Base-by-base conservation (phyloP, 73 alveolate species). In the Paramecium sonneborni region DNA sequence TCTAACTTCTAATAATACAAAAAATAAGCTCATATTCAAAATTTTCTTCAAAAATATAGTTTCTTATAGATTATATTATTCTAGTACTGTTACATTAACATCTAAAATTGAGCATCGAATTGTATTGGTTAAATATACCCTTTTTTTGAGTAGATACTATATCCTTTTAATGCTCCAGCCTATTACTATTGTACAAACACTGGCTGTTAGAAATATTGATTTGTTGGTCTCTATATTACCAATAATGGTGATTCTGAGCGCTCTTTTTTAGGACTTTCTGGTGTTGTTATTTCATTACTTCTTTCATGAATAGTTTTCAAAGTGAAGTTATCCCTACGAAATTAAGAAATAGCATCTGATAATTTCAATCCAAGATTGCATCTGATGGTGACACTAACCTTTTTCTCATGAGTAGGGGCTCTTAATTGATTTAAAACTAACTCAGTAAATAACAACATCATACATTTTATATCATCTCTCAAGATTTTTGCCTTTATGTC, bases 381-480 rank as follows among this genome's bases (percentile, higher is more conserved):
- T 32, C 86, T 35, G 3, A 34, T 23, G 7, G 84, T 62, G 9
- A 62, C 39, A 62, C 84, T 62, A 26, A 30, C 12, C 84, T 62
- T 62, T n/a, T 62, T 62, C 10, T 62, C 44, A 0, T 43, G 84
- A 14, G 84, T 62, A 14, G 46, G 28, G 6, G 7, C 2, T 24
- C 84, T 26, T 12, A 62, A 3, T 26, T 62, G 48, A 32, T 62
- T 62, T 15, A 62, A 62, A 5, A 62, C 84, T 62, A 62, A 62
- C 18, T 26, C 10, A 23, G 48, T 32, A 62, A 62, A 62, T 26
- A 26, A 1, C 28, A 30, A 26, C 15, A 62, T 62, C 24, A 30
- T 62, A 62, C 84, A 62, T 62, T 62, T 62, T 26, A 62, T 62
- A 12, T 62, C 84, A 62, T 62, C 84, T 62, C 84, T 62, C 26